Conservation (phyloP, 352 stramenopile species). For the Globisporangium recalcitrans region DNA sequence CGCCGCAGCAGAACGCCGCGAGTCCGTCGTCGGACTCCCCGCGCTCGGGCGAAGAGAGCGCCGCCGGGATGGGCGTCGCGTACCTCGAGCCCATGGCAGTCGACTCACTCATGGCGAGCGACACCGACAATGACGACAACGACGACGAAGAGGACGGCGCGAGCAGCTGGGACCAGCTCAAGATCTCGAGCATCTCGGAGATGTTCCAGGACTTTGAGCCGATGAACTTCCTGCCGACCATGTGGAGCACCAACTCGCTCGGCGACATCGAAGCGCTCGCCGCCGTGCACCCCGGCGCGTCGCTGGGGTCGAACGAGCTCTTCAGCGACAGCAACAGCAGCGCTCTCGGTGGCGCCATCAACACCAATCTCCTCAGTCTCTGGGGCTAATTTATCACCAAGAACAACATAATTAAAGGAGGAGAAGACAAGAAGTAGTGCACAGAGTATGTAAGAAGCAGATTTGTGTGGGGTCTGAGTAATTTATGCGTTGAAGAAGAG, state of each 20-base stretch:
- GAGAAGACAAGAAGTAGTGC: neutral
- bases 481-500: slow-evolving; percentile 8
- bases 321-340: slow-evolving; percentile 20
- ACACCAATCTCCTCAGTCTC: slow-evolving; percentile 13
- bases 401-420: slow-evolving; percentile 9
- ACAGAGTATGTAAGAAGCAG: slow-evolving; percentile 7
- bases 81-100: slow-evolving; percentile 23
- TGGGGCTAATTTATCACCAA: slow-evolving; percentile 19
- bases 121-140: slow-evolving; percentile 9
- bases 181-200: slow-evolving; percentile 29
- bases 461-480: slow-evolving; percentile 9
- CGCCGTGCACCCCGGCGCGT: slow-evolving; percentile 11
- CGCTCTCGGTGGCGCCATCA: neutral
- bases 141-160: slow-evolving; percentile 2
- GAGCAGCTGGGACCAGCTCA: slow-evolving; percentile 20
- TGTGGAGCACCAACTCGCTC: slow-evolving; percentile 54
- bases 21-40: slow-evolving; percentile 31
- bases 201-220: slow-evolving; percentile 48
- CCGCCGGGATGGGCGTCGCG: neutral
- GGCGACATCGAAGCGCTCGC: slow-evolving; percentile 30
- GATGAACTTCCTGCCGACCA: slow-evolving; percentile 25
- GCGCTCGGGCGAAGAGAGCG: slow-evolving; percentile 27
- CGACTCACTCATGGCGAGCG: slow-evolving; percentile 23
- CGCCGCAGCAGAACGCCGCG: slow-evolving; percentile 6
- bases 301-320: slow-evolving; percentile 22